phyloP scores from a whole-genome alignment of 2,329 filamentous ascomycete genomes.

The Colletotrichum liaoningense region DNA sequence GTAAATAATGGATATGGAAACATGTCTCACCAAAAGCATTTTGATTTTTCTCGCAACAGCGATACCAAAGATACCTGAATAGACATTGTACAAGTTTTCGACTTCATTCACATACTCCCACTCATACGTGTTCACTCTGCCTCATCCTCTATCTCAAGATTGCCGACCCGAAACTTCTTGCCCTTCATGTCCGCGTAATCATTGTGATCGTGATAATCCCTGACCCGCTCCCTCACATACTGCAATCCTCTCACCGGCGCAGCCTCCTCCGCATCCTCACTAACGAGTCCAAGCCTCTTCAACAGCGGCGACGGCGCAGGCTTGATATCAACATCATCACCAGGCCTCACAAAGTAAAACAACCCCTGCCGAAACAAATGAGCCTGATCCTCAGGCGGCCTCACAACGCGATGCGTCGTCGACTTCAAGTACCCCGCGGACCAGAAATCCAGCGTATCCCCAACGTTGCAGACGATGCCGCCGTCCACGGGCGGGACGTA shows the following conservation, averaged over 20 bases:
- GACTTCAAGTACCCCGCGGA: constrained; percentile 46
- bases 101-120: too few species aligned
- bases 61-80: not conserved
- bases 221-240: constrained; percentile 54
- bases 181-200: constrained; percentile 53
- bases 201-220: constrained; percentile 51
- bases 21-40: not conserved
- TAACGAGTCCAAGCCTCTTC: constrained; percentile 41
- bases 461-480: constrained; percentile 58
- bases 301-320: constrained; percentile 44
- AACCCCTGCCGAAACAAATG: constrained; percentile 45
- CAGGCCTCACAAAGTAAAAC: constrained; percentile 51
- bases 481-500: constrained; percentile 56
- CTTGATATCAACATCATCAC: constrained; percentile 44
- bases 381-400: constrained; percentile 48
- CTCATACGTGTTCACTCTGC: constrained; percentile 35
- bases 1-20: not conserved
- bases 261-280: constrained; percentile 39
- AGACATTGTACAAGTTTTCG: not conserved
- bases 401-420: constrained; percentile 48
- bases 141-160: constrained; percentile 54
- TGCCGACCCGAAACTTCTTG: constrained; percentile 51
- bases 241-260: constrained; percentile 49
- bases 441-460: constrained; percentile 45
- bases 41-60: not conserved